phyloP scores from a whole-genome alignment of 352 stramenopile species.

The Poterioochromonas sp. region DNA sequence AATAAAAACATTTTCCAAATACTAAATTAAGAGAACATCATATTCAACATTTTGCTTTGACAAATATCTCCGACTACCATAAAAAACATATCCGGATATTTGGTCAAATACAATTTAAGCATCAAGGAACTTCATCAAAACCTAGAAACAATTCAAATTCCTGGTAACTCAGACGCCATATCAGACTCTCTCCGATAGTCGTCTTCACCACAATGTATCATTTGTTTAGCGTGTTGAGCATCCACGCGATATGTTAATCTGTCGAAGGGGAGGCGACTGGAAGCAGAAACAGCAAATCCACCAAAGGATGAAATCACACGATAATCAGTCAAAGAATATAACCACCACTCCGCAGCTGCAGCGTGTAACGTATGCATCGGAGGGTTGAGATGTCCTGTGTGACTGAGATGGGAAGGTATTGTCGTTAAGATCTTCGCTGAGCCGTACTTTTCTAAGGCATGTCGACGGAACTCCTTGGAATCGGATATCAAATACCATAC shows the following conservation, averaged over 20 bases:
- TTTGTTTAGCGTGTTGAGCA: not conserved
- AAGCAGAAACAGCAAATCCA: not conserved
- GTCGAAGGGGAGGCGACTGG: too few species aligned
- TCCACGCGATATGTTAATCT: not conserved
- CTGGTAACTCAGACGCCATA: not conserved
- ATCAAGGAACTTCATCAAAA: too few species aligned
- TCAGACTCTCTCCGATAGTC: not conserved
- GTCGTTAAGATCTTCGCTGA: not conserved
- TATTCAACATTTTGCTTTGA: too few species aligned
- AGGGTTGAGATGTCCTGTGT: too few species aligned
- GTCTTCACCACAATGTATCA: not conserved
- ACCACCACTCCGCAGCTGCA: conserved; percentile 10
- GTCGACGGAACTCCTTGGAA: not conserved
- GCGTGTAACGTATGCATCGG: not conserved
- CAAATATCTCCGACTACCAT: too few species aligned
- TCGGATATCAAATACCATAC: not conserved
- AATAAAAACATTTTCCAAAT: too few species aligned
- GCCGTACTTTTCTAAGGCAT: not conserved
- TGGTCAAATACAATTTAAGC: too few species aligned
- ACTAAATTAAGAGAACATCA: too few species aligned
- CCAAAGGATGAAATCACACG: not conserved
- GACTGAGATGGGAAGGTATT: too few species aligned
- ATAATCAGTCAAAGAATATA: not conserved
- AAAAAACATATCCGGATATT: too few species aligned
- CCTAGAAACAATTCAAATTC: too few species aligned